Base-by-base conservation (phyloP, 306 rosid genomes). In the Inga laurina region DNA sequence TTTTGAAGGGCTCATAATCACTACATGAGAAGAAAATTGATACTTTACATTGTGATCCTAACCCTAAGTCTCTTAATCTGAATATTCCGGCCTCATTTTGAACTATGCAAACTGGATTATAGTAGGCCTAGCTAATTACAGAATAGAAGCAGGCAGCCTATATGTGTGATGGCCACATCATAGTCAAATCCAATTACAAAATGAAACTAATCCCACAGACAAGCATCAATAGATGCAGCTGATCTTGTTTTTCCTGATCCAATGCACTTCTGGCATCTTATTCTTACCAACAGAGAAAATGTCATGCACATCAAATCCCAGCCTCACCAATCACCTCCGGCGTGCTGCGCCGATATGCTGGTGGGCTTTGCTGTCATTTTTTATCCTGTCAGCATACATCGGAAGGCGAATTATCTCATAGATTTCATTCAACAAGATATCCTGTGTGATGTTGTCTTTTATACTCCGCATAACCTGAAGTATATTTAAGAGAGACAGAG, bases 331-430 rank as follows among this genome's bases (percentile, higher is more conserved):
- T 96, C 84, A 93, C 94, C 93, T 92, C 37, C 99, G 88, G 76
- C 97, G 89, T 16, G 87, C 93, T 8, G 85, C 85, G 85, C 79
- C 88, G 6, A 83, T 77, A 82, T 91, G 95, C 70, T 88, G 94
- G 67, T 82, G 92, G 9, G 95, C 97, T 88, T 94, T 96, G 74
- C 97, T 94, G 61, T 96, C 99, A 27, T 13, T 89, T 84, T 72
- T 79, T 84, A 96, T 94, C 92, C 99, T 85, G 84, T 94, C 99
- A 4, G 97, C 98, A 83, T 96, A 96, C 99, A 96, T 96, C 48
- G 99, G 99, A 82, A 96, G 91, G 79, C 94, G 91, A 75, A 96
- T 94, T 79, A 94, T 96, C 94, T 96, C 97, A 67, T 90, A 9
- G 37, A 96, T 96, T 88, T 96, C 99, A 41, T 86, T 86, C 94